Conservation (phyloP, 306 rosid species). For the Morella rubra region DNA sequence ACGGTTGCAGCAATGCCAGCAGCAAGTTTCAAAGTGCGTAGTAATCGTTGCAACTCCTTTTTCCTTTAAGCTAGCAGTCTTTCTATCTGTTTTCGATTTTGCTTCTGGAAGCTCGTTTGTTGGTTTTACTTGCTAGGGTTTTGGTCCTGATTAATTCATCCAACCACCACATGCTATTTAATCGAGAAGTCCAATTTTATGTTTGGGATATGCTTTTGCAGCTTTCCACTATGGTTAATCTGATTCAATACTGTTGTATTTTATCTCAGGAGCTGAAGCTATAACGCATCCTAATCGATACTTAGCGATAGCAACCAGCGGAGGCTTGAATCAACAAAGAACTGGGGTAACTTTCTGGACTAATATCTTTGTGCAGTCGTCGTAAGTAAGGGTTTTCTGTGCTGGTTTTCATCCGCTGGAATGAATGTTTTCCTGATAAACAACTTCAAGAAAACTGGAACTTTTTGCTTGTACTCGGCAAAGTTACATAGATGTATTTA, state of each 20-base stretch:
- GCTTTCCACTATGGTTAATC: slow-evolving; percentile 2
- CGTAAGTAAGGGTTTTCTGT: not conserved
- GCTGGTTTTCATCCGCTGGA: not conserved
- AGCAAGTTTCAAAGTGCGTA: slow-evolving; percentile 75
- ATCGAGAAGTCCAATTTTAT: no score
- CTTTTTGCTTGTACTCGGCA: not conserved
- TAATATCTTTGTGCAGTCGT: slow-evolving; percentile 5
- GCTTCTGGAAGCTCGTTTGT: not conserved
- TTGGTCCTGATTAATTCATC: not conserved
- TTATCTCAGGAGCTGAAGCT: slow-evolving; percentile 60
- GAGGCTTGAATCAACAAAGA: slow-evolving; percentile 98
- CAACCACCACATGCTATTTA: not conserved
- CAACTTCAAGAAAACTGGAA: not conserved
- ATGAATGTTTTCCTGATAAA: not conserved
- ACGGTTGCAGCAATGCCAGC: slow-evolving; percentile 82
- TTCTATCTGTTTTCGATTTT: not conserved
- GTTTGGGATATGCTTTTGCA: not conserved
- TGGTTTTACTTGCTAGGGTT: slow-evolving; percentile 19
- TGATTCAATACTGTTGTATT: slow-evolving; percentile 16
- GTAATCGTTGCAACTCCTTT: slow-evolving; percentile 8
- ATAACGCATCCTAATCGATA: slow-evolving; percentile 57
- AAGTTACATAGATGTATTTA: not conserved
- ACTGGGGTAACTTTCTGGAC: slow-evolving; percentile 70
- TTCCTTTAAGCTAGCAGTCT: not conserved
- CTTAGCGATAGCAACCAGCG: slow-evolving; percentile 92